A percentile compares a stretch with the other conserved stretches of the same genome.
These are phyloP conservation scores for Elaeis guineensis DNA, from an alignment of 176 grass and related monocot species.

Conservation along the genomic window DNA sequence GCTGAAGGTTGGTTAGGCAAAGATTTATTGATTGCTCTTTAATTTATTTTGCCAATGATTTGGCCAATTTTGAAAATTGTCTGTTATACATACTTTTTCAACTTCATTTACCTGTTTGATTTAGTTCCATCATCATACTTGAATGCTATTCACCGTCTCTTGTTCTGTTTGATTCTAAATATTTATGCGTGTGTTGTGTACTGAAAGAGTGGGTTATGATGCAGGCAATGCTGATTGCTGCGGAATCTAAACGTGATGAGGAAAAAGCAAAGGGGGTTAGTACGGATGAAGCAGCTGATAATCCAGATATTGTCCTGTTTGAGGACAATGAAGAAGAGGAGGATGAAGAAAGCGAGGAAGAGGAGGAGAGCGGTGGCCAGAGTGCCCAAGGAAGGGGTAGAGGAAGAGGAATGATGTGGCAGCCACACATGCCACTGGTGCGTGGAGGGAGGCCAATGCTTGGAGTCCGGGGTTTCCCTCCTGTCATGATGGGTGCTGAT, in stretches of 20 bases:
- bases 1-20: too few species aligned
- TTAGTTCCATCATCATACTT: too few species aligned
- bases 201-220: conserved; percentile 1
- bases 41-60: too few species aligned
- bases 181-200: too few species aligned
- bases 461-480: conserved; percentile 66
- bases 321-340: conserved; percentile 98
- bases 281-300: conserved; percentile 48
- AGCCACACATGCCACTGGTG: conserved; percentile 62
- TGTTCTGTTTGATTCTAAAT: too few species aligned
- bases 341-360: conserved; percentile 90
- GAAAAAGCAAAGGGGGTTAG: conserved; percentile 89
- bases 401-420: conserved; percentile 74
- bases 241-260: conserved; percentile 71
- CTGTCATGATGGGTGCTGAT: conserved; percentile 65
- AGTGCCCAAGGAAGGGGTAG: conserved; percentile 59
- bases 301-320: conserved; percentile 87
- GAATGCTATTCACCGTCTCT: too few species aligned
- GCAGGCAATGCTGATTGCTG: conserved; percentile 77
- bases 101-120: too few species aligned
- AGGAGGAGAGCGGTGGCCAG: conserved; percentile 56
- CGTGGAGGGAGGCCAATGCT: conserved; percentile 49
- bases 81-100: too few species aligned
- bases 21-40: too few species aligned
- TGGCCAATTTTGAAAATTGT: too few species aligned